Percentiles rank a stretch among this genome's conserved stretches.
These are phyloP conservation scores for Hypoxylon trugodes DNA, from an alignment of 495 filamentous ascomycete species.

Conservation along the genomic window DNA sequence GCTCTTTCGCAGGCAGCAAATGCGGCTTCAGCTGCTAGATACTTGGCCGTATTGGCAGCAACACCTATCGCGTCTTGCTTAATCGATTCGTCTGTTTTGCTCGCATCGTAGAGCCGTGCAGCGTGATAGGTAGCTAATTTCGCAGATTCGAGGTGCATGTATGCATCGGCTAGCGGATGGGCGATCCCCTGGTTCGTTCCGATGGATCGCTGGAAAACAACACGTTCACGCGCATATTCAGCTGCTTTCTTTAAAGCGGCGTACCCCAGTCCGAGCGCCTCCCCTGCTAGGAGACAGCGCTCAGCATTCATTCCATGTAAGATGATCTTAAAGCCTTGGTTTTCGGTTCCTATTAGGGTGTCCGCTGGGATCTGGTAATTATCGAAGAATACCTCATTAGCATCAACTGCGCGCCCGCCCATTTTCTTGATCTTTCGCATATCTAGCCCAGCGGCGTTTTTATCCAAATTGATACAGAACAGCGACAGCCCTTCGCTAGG, in stretches of 20 bases:
- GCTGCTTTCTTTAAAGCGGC: conserved; percentile 71
- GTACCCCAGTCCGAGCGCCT: conserved; percentile 80
- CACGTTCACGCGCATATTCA: conserved; percentile 71
- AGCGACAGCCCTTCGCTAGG: conserved; percentile 74
- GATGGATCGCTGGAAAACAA: conserved; percentile 75
- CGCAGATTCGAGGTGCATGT: conserved; percentile 81
- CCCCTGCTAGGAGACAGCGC: conserved; percentile 77
- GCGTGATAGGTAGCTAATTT: conserved; percentile 83
- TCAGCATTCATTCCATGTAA: conserved; percentile 88
- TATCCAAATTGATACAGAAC: conserved; percentile 79
- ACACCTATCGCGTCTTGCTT: conserved; percentile 72
- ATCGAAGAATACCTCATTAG: conserved; percentile 86
- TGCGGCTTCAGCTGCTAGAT: conserved; percentile 80
- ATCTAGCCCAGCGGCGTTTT: conserved; percentile 63
- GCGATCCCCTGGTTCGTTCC: conserved; percentile 79
- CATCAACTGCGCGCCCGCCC: conserved; percentile 81
- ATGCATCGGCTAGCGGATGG: conserved; percentile 76
- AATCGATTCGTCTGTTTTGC: conserved; percentile 60
- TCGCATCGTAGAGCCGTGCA: conserved; percentile 73
- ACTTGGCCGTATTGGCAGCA: conserved; percentile 79
- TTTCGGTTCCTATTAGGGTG: conserved; percentile 72
- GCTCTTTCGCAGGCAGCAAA: conserved; percentile 77
- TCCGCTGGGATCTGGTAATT: conserved; percentile 69
- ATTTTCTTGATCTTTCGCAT: conserved; percentile 81
- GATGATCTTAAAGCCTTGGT: conserved; percentile 77